phyloP scores from a whole-genome alignment of 306 rosid genomes.

The Canavalia ensiformis region DNA sequence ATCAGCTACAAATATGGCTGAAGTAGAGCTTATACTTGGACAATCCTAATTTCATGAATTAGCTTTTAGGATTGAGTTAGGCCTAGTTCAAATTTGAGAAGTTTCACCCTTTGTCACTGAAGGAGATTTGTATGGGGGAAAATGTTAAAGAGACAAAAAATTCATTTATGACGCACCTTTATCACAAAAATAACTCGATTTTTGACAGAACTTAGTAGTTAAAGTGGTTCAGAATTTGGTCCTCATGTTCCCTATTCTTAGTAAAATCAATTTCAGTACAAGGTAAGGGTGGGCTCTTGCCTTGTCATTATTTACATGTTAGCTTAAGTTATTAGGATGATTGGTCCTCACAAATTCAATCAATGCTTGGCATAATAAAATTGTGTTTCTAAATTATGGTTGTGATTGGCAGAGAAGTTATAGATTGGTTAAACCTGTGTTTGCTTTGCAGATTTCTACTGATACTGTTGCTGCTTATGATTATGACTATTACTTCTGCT shows the following conservation, averaged over 20 bases:
- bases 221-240: not conserved
- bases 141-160: slow-evolving; percentile 7
- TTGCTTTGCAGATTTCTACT: slow-evolving; percentile 3
- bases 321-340: not conserved
- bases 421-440: not conserved
- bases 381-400: not conserved
- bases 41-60: no score
- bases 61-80: no score
- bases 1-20: no score
- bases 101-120: not conserved
- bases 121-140: slow-evolving; percentile 28
- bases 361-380: not conserved
- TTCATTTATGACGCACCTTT: not conserved
- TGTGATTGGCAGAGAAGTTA: not conserved
- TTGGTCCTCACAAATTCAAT: slow-evolving; percentile 7
- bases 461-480: not conserved
- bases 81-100: no score
- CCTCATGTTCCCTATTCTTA: not conserved
- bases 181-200: not conserved
- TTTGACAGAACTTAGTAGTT: not conserved
- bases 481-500: not conserved
- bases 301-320: not conserved
- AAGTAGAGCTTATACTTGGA: no score
- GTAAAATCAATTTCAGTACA: not conserved
- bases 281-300: not conserved